phyloP scores from a whole-genome alignment of 1,139 yeast genomes.

The Yamadazyma songkhlaensis region DNA sequence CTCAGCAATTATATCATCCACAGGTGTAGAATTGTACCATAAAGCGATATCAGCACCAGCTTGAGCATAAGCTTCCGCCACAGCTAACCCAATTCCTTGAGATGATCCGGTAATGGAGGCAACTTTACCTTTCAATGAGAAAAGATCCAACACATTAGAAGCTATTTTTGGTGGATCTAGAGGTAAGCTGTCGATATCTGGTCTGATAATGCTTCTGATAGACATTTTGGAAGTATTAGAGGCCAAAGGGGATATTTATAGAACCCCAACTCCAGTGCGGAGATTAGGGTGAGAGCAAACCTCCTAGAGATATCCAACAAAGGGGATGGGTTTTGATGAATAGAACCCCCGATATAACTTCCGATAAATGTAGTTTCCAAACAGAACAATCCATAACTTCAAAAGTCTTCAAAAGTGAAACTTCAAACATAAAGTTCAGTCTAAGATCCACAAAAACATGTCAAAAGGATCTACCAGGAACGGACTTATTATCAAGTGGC shows the following conservation, averaged over 20 bases:
- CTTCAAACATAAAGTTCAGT: too few species aligned
- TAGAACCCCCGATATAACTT: too few species aligned
- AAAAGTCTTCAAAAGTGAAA: too few species aligned
- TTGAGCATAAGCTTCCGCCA: slow-evolving; percentile 28
- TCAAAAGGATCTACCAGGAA: too few species aligned
- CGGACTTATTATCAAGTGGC: too few species aligned
- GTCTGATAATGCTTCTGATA: slow-evolving; percentile 1
- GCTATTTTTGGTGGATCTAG: slow-evolving; percentile 18
- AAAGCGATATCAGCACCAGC: slow-evolving; percentile 24
- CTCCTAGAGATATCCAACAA: too few species aligned
- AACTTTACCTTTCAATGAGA: slow-evolving; percentile 28
- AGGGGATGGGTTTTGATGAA: too few species aligned
- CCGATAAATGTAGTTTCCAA: too few species aligned
- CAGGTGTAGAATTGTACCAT: slow-evolving; percentile 28
- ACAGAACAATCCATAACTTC: too few species aligned
- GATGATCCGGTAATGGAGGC: slow-evolving; percentile 30
- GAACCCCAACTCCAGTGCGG: neutral
- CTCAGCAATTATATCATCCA: slow-evolving; percentile 10
- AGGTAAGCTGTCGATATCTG: slow-evolving; percentile 2
- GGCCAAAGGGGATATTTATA: neutral
- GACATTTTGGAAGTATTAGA: neutral
- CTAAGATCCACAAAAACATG: too few species aligned
- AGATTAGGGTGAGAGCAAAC: too few species aligned
- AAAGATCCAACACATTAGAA: slow-evolving; percentile 15
- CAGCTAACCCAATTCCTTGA: slow-evolving; percentile 30